These are phyloP conservation scores for Actinidia chinensis DNA, from an alignment of 179 eudicot genomes.

Conservation along the genomic window DNA sequence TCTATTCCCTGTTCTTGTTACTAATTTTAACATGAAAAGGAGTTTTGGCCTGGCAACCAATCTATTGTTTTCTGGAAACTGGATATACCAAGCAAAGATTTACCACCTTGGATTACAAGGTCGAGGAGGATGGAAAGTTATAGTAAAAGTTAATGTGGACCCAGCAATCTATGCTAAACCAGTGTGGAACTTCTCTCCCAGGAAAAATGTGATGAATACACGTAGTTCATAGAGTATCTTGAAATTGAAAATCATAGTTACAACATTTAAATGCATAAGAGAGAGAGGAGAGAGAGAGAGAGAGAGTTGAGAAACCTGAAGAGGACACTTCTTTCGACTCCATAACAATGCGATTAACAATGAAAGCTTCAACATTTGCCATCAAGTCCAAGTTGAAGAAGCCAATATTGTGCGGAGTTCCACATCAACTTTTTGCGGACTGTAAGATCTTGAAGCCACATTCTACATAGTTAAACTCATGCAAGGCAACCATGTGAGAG, in stretches of 20 bases:
- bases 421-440: neutral
- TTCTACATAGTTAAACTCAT: neutral
- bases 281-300: conserved; percentile 8
- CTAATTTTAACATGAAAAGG: neutral
- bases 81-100: neutral
- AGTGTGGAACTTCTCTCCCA: neutral
- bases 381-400: conserved; percentile 3
- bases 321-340: neutral
- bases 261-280: neutral
- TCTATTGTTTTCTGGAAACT: neutral
- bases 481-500: conserved; percentile 1
- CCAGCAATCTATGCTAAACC: neutral
- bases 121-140: neutral
- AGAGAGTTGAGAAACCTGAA: neutral
- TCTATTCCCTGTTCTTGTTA: neutral
- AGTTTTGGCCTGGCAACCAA: neutral
- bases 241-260: neutral
- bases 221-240: neutral
- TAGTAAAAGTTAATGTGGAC: neutral
- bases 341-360: neutral
- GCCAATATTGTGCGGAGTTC: neutral
- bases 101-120: neutral
- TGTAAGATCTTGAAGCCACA: neutral
- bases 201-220: neutral
- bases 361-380: neutral